phyloP scores from a whole-genome alignment of 768 basidiomycete genomes.

The Amanita rimosa region DNA sequence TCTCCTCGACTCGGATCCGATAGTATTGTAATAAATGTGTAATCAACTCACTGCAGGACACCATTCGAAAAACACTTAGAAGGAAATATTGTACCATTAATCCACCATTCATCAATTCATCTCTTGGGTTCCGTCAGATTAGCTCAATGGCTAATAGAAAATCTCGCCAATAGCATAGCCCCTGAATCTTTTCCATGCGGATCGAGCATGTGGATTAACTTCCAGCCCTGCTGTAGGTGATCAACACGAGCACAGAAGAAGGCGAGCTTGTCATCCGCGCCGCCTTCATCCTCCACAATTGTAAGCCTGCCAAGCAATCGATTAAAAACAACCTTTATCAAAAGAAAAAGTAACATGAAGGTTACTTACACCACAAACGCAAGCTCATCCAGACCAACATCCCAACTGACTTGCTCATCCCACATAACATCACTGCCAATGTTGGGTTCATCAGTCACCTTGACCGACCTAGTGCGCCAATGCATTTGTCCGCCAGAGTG shows the following conservation, averaged over 20 bases:
- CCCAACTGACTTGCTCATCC: slow-evolving; percentile 37
- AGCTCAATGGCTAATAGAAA: slow-evolving; percentile 1
- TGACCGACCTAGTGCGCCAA: slow-evolving; percentile 31
- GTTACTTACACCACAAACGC: slow-evolving; percentile 33
- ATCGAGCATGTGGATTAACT: slow-evolving; percentile 37
- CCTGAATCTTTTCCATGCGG: slow-evolving; percentile 38
- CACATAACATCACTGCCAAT: slow-evolving; percentile 28
- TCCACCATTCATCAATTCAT: neutral
- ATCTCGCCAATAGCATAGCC: slow-evolving; percentile 22
- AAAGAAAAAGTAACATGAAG: neutral
- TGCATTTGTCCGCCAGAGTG: slow-evolving; percentile 25
- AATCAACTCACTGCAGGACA: neutral
- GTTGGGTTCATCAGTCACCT: slow-evolving; percentile 20
- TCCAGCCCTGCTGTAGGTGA: slow-evolving; percentile 35
- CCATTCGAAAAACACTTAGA: neutral
- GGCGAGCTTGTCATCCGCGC: slow-evolving; percentile 32
- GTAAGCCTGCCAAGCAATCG: slow-evolving; percentile 16
- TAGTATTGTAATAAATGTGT: neutral
- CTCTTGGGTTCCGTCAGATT: neutral
- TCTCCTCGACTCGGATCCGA: neutral
- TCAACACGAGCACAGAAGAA: slow-evolving; percentile 43
- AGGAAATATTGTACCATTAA: neutral
- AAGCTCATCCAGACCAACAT: slow-evolving; percentile 36
- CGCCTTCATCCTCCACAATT: slow-evolving; percentile 29
- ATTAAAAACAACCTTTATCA: neutral